These are phyloP conservation scores for Monosporascus sp. DNA, from an alignment of 2,329 filamentous ascomycete genomes.

Conservation along the genomic window DNA sequence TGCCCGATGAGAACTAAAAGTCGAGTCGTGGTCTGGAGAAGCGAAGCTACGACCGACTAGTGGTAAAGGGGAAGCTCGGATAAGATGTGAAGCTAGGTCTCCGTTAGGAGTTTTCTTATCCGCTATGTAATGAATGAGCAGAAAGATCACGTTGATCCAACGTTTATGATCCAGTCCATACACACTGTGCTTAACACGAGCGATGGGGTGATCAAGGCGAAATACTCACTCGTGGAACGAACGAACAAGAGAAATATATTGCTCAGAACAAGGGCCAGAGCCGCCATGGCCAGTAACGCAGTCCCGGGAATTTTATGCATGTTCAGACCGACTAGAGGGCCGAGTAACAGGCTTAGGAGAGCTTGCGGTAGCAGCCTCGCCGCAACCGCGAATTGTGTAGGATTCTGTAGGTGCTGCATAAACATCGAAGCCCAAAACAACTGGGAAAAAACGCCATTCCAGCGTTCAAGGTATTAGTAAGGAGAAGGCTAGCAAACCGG, in stretches of 20 bases:
- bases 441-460: slow-evolving; percentile 28
- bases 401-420: slow-evolving; percentile 25
- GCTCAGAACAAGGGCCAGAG: slow-evolving; percentile 19
- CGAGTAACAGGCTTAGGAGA: slow-evolving; percentile 24
- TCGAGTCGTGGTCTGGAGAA: slow-evolving; percentile 26
- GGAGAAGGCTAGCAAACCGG: slow-evolving; percentile 23
- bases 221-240: slow-evolving; percentile 21
- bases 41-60: slow-evolving; percentile 24
- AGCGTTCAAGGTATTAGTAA: slow-evolving; percentile 19
- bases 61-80: slow-evolving; percentile 25
- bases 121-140: background rate
- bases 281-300: slow-evolving; percentile 18
- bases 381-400: slow-evolving; percentile 26
- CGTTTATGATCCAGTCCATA: slow-evolving; percentile 30
- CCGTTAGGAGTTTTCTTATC: slow-evolving; percentile 3
- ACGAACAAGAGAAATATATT: slow-evolving; percentile 28
- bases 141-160: slow-evolving; percentile 23
- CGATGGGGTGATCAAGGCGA: slow-evolving; percentile 27
- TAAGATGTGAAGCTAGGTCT: slow-evolving; percentile 22
- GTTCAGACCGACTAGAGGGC: slow-evolving; percentile 27
- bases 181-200: slow-evolving; percentile 27
- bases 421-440: slow-evolving; percentile 31
- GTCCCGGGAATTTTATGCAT: slow-evolving; percentile 25
- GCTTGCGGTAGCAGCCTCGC: slow-evolving; percentile 29
- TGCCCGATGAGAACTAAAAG: slow-evolving; percentile 27